These are phyloP conservation scores for Chaetomium strumarium DNA, from an alignment of 2,329 filamentous ascomycete species.

Conservation along the genomic window DNA sequence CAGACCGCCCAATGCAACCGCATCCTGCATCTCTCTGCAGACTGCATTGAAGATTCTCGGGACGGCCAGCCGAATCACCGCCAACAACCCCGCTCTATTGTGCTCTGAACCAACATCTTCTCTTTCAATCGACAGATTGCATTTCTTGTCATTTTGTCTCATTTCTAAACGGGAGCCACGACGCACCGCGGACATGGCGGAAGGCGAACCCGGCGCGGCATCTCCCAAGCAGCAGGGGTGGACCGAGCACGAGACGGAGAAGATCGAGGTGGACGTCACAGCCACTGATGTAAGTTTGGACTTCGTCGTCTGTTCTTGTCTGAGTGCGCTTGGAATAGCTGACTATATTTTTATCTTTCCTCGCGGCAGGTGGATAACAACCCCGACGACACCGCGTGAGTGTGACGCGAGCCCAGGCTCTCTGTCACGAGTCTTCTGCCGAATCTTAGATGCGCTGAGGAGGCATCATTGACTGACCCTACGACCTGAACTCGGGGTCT, in stretches of 20 bases:
- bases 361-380: background rate
- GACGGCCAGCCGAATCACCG: too few species aligned
- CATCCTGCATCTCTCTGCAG: too few species aligned
- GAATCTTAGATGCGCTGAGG: background rate
- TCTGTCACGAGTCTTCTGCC: too few species aligned
- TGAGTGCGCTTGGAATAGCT: background rate
- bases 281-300: background rate
- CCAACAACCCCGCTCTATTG: too few species aligned
- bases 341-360: background rate
- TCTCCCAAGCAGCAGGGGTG: background rate
- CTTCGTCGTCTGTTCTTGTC: background rate
- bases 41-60: too few species aligned
- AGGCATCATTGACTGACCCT: too few species aligned
- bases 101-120: too few species aligned
- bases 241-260: constrained; percentile 4
- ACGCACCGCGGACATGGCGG: background rate
- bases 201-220: background rate
- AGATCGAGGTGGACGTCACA: constrained; percentile 1
- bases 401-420: background rate
- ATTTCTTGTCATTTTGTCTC: too few species aligned
- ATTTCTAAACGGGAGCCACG: too few species aligned
- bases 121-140: too few species aligned
- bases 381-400: constrained; percentile 1
- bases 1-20: too few species aligned
- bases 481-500: background rate